phyloP scores from a whole-genome alignment of 768 basidiomycete genomes.

The Pulveroboletus frians region DNA sequence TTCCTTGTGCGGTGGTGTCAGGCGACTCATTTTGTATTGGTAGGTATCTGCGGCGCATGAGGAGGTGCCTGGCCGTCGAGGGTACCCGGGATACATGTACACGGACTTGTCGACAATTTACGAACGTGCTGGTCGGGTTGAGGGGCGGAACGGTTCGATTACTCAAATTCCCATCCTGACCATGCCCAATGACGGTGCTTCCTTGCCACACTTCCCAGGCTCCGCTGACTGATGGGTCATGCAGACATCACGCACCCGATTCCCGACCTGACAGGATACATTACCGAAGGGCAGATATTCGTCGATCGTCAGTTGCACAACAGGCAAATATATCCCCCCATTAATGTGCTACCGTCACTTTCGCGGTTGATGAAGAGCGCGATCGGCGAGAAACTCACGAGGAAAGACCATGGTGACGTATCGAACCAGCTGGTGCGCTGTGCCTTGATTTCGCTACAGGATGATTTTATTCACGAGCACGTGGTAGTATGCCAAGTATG shows the following conservation, averaged over 20 bases:
- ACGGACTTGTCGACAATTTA: conserved; percentile 99
- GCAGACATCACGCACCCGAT: conserved; percentile 99
- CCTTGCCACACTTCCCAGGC: conserved; percentile 13
- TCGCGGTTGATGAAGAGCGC: conserved; percentile 99
- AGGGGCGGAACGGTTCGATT: conserved; percentile 98
- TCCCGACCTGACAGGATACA: conserved; percentile 98
- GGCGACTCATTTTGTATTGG: conserved; percentile 9
- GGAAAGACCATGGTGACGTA: conserved; percentile 98
- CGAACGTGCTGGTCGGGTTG: conserved; percentile 96
- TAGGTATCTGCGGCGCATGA: conserved; percentile 94
- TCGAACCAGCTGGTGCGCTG: conserved; percentile 90
- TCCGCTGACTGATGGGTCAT: conserved; percentile 24
- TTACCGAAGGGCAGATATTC: conserved; percentile 98
- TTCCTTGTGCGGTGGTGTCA: conserved; percentile 12
- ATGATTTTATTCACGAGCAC: conserved; percentile 14
- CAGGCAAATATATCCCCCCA: conserved; percentile 96
- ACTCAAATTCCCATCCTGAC: conserved; percentile 99
- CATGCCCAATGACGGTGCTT: conserved; percentile 97
- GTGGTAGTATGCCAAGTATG: conserved; percentile 91
- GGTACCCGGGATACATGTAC: conserved; percentile 98
- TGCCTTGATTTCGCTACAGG: conserved; percentile 22
- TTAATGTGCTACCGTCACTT: conserved; percentile 97
- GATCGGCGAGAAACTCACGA: conserved; percentile 93
- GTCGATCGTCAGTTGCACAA: conserved; percentile 97
- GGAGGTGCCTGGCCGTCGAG: conserved; percentile 98